A percentile compares a stretch with the other conserved stretches of the same genome.
phyloP scores from a whole-genome alignment of 208 protist species.

The Acanthamoeba royreba region DNA sequence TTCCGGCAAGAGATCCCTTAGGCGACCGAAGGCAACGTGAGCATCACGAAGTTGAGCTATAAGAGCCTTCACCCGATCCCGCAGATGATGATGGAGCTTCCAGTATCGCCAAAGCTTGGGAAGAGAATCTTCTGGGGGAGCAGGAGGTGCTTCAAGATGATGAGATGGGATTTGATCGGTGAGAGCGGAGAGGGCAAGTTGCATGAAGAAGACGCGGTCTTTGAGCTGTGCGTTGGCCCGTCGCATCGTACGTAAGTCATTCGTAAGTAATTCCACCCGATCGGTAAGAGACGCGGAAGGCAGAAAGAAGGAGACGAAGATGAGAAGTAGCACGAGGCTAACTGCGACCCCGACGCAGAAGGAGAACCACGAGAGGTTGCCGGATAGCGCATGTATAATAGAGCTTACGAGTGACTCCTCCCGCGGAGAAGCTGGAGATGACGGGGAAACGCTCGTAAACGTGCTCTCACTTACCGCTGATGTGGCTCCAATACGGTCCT shows the following conservation, averaged over 20 bases:
- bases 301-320: background rate
- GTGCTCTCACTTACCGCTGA: too few species aligned
- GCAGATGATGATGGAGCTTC: background rate
- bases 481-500: too few species aligned
- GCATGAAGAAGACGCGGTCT: background rate
- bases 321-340: background rate
- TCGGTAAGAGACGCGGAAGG: background rate
- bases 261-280: background rate
- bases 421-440: too few species aligned
- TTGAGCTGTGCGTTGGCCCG: background rate
- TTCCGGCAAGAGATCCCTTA: background rate
- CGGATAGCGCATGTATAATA: background rate
- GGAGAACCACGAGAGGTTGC: background rate
- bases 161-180: background rate
- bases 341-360: background rate
- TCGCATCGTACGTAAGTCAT: background rate
- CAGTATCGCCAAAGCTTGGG: background rate
- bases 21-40: background rate
- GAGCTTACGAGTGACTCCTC: background rate
- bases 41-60: background rate
- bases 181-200: background rate
- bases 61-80: background rate
- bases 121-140: background rate
- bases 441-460: too few species aligned
- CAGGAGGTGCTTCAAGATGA: too few species aligned